phyloP scores from a whole-genome alignment of 202 grass and related monocot genomes.

The Panicum hallii region DNA sequence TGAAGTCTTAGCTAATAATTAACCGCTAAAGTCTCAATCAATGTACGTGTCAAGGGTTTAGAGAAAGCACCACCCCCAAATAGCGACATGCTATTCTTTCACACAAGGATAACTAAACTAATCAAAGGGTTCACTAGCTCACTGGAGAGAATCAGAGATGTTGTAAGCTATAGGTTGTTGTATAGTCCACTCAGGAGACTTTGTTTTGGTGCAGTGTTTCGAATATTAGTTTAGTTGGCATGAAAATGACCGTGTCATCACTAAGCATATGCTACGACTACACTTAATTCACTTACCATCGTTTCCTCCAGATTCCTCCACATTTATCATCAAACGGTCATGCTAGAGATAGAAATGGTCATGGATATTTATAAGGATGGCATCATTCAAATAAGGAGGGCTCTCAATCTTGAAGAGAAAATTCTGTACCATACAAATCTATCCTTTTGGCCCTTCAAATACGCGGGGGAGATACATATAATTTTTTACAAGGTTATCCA shows the following conservation, averaged over 20 bases:
- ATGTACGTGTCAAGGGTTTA: background rate
- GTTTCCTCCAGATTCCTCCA: background rate
- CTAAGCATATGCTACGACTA: background rate
- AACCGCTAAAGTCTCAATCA: background rate
- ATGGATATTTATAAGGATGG: background rate
- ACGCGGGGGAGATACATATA: background rate
- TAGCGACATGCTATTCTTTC: background rate
- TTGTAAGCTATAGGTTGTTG: background rate
- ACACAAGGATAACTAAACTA: background rate
- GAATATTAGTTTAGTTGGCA: background rate
- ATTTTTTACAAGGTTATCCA: background rate
- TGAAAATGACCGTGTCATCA: conserved; percentile 12
- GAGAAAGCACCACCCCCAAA: conserved; percentile 18
- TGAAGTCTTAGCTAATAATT: background rate
- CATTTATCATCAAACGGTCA: background rate
- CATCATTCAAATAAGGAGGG: background rate
- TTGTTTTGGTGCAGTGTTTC: background rate
- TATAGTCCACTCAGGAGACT: background rate
- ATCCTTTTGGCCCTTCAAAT: background rate
- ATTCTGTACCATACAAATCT: background rate
- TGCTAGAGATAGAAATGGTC: background rate
- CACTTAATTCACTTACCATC: background rate
- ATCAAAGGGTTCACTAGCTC: background rate
- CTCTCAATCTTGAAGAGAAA: background rate
- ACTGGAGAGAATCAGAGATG: no score